A percentile compares a stretch with the other conserved stretches of the same genome.
Evolutionary conservation across 2,329 filamentous ascomycete species (phyloP).

Genomic region (Xylariaceae sp.): DNA sequence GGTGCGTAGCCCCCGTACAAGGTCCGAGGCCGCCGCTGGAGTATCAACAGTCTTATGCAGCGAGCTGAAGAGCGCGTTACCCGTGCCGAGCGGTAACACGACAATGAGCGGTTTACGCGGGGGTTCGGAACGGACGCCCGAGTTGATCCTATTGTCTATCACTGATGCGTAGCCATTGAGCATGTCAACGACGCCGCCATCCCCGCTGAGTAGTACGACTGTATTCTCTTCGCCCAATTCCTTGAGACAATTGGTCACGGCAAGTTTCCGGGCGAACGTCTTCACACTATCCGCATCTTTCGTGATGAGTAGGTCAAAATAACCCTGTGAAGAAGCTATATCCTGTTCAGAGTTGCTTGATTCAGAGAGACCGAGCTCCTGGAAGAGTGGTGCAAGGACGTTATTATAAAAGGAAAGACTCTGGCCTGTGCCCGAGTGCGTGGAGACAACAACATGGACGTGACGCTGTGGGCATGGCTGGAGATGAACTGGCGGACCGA

Average conservation of each 20-base stretch:
- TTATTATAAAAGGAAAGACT: conserved; percentile 51
- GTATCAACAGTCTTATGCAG: conserved; percentile 54
- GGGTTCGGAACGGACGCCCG: not conserved
- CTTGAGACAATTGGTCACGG: conserved; percentile 24
- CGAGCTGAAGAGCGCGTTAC: conserved; percentile 60
- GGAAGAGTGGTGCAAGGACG: conserved; percentile 53
- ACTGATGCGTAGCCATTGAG: conserved; percentile 54
- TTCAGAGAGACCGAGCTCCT: conserved; percentile 37
- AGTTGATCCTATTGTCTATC: not conserved
- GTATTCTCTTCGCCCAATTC: conserved; percentile 40
- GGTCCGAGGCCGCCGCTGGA: conserved; percentile 34
- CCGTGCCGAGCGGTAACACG: conserved; percentile 58
- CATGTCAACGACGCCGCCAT: conserved; percentile 79
- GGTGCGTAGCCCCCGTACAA: conserved; percentile 49
- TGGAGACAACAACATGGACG: conserved; percentile 64
- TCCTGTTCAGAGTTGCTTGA: conserved; percentile 14
- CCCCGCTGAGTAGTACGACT: conserved; percentile 76
- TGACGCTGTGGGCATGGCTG: conserved; percentile 22
- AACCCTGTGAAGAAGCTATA: conserved; percentile 2
- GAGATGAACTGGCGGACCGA: conserved; percentile 37
- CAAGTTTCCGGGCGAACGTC: conserved; percentile 49
- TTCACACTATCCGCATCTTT: conserved; percentile 57
- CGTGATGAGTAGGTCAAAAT: conserved; percentile 57
- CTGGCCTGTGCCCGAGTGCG: conserved; percentile 56
- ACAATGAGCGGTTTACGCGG: conserved; percentile 41